A percentile compares a stretch with the other conserved stretches of the same genome.
Evolutionary conservation across 2,329 filamentous ascomycete genomes (phyloP).

Genomic region (Colletotrichum echinochloae): DNA sequence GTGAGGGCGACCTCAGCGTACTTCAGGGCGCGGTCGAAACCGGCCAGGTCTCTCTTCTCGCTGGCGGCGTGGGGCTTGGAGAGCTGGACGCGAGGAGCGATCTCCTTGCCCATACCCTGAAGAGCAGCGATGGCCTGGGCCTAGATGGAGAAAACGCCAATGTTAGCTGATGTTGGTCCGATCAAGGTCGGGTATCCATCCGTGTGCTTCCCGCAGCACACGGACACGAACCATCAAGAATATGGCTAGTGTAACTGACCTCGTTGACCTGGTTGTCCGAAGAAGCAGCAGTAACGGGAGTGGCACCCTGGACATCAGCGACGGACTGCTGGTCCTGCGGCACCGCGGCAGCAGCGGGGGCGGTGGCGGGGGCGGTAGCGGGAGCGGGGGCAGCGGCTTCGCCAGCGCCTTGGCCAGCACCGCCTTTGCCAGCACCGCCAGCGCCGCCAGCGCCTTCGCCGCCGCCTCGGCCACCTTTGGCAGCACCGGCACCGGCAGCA

Average conservation of each 20-base stretch:
- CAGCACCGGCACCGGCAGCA: slow-evolving; percentile 34
- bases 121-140: slow-evolving; percentile 57
- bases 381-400: slow-evolving; percentile 43
- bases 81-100: slow-evolving; percentile 54
- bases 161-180: slow-evolving; percentile 23
- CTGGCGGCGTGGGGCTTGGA: slow-evolving; percentile 41
- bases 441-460: too few relatives aligned
- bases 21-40: slow-evolving; percentile 56
- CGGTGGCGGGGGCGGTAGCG: slow-evolving; percentile 41
- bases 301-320: slow-evolving; percentile 20
- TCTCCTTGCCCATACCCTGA: slow-evolving; percentile 63
- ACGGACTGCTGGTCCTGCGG: slow-evolving; percentile 32
- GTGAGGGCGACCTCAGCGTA: slow-evolving; percentile 54
- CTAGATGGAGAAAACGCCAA: slow-evolving; percentile 40
- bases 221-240: slow-evolving; percentile 43
- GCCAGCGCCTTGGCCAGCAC: background rate
- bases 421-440: too few relatives aligned
- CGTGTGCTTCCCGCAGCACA: slow-evolving; percentile 50
- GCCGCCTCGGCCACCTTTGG: too few relatives aligned
- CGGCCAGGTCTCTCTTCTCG: slow-evolving; percentile 53
- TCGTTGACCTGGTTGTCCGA: slow-evolving; percentile 31
- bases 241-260: slow-evolving; percentile 21
- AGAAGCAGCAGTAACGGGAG: slow-evolving; percentile 24
- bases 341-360: slow-evolving; percentile 42
- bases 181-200: slow-evolving; percentile 18